Base-by-base conservation (phyloP, 2,329 filamentous ascomycete species). In the Verticillium isaacii region DNA sequence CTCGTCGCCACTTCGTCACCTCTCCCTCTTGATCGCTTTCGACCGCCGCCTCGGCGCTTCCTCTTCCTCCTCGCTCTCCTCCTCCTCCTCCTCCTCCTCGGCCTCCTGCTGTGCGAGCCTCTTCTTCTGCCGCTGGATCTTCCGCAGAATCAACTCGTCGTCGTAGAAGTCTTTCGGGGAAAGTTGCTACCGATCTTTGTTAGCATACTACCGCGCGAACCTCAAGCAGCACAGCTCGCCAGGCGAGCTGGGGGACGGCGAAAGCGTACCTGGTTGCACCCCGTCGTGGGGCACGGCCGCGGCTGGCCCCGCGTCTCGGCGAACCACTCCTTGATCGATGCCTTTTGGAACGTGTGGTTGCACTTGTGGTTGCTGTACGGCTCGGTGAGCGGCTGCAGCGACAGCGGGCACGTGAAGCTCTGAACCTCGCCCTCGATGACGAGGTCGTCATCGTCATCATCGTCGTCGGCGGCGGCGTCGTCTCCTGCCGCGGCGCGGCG, bases 271-370 rank as follows among this genome's bases (percentile, higher is more conserved):
- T 83, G 76, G 57, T 78, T 77, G 70, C 90, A 93, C 1, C 89
- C 89, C 2, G 82, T 75, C 62, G 87, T 82, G 0, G 89, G 89
- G 70, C 90, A 93, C 60, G 82, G 78, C 1, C 84, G 77, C 58
- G 72, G 61, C 66, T 75, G 59, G 58, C 68, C 63, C 66, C 69
- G n/a, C 56, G 57, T 25, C 66, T 64, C 60, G 80, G 80, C 71
- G 79, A 88, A 54, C 63, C 78, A 78, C n/a, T 85, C 82, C 29
- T 84, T 62, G 45, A 93, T 88, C 0, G 85, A 85, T 1, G 72
- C 69, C 72, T 85, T 88, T 70, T 93, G 89, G 70, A 91, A 93
- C 0, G 84, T 87, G 72, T 93, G 90, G 61, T 84, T 86, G 77
- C 90, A 93, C 66, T 85, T 84, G 15, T 71, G 76, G 67, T 85